phyloP scores from a whole-genome alignment of 2,329 filamentous ascomycete species.

The Leptographium radiaticola region DNA sequence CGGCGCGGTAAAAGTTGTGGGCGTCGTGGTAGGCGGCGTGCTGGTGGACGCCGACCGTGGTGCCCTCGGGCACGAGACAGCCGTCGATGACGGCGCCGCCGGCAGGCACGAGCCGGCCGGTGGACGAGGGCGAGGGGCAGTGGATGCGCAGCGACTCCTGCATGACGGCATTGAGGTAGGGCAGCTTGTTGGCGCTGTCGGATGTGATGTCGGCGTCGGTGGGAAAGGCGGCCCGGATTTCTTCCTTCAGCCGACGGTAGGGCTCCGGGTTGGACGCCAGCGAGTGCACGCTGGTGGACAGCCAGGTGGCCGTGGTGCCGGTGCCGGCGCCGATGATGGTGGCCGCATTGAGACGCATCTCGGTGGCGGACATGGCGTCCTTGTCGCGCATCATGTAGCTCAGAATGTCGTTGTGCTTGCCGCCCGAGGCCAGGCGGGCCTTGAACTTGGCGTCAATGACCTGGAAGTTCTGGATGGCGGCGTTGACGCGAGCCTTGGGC shows the following conservation, averaged over 20 bases:
- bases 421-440: background rate
- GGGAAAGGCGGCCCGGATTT: slow-evolving; percentile 7
- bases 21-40: slow-evolving; percentile 19
- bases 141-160: slow-evolving; percentile 12
- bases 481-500: background rate
- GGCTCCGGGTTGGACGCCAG: slow-evolving; percentile 6
- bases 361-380: slow-evolving; percentile 6
- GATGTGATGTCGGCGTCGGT: slow-evolving; percentile 5
- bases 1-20: slow-evolving; percentile 18
- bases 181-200: slow-evolving; percentile 7
- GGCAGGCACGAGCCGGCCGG: slow-evolving; percentile 15
- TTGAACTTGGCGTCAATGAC: slow-evolving; percentile 1
- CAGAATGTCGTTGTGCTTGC: slow-evolving; percentile 11
- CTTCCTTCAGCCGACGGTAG: slow-evolving; percentile 2
- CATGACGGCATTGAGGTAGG: slow-evolving; percentile 13
- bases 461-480: background rate
- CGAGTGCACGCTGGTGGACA: slow-evolving; percentile 8
- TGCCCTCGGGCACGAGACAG: slow-evolving; percentile 11
- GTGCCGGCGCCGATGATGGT: slow-evolving; percentile 17
- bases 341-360: slow-evolving; percentile 8
- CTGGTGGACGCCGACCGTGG: slow-evolving; percentile 16
- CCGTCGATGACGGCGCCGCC: slow-evolving; percentile 16
- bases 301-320: slow-evolving; percentile 10
- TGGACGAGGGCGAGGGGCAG: slow-evolving; percentile 7
- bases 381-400: slow-evolving; percentile 9